Base-by-base conservation (phyloP, 176 grass and related monocot species). In the Bolboschoenus planiculmis region DNA sequence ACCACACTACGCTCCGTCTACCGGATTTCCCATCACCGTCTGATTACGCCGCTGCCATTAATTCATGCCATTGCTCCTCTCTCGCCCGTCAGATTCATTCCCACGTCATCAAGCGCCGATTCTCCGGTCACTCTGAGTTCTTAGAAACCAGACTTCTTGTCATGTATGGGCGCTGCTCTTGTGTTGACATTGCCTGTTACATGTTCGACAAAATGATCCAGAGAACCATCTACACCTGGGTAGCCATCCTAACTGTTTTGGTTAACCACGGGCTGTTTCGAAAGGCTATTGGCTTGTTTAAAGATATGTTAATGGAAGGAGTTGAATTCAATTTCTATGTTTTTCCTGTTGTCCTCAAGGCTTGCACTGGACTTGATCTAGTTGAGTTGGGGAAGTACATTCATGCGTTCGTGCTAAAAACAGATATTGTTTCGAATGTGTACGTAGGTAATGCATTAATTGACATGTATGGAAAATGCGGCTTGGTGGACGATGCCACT, bases 381-480 rank as follows among this genome's bases (percentile, higher is more conserved):
- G 31, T 85, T 33, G 84, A 42, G 56, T 64, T 79, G 39, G 84
- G 84, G 27, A 63, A 67, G 84, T 33, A 16, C 9, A 31, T 85
- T 59, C 84, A 85, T 67, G 57, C 57, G 3, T 65, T 85, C 4
- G 84, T 79, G 10, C 24, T 85, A 3, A 85, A 79, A 47, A 80
- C 47, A 15, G 74, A 37, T 16, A 65, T 79, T 35, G 4, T 62
- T 50, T 85, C 57, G 63, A 85, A 79, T 29, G 26, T 79, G 16
- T 79, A 85, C 23, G 72, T 85, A 33, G 57, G 84, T 4, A 85
- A 85, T 66, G 39, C 74, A 18, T 50, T 85, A 26, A 68, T 85
- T 27, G 84, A 85, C 42, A 85, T 85, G 84, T 85, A 85, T 55
- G 84, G 84, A n/a, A 85, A 85, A n/a, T 85, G 84, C 40, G 74